Conservation (phyloP, 331 rosid genomes). For the Stylosanthes scabra region DNA sequence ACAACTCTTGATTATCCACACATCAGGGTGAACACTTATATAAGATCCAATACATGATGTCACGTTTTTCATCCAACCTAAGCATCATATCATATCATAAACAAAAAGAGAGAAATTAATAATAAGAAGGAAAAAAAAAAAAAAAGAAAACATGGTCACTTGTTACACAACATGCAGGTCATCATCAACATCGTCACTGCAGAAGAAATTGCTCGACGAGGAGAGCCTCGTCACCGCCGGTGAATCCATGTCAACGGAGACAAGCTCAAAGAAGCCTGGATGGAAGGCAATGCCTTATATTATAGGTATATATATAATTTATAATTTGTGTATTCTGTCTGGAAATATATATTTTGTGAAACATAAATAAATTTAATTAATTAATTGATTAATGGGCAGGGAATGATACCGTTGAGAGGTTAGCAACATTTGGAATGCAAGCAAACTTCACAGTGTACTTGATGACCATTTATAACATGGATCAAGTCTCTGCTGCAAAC, state of each 20-base stretch:
- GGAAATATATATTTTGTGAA: too few species aligned
- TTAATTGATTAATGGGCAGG: constrained; percentile 32
- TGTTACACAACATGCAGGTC: background rate
- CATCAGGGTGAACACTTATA: background rate
- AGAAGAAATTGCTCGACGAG: constrained; percentile 42
- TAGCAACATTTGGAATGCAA: constrained; percentile 54
- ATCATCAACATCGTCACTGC: constrained; percentile 21
- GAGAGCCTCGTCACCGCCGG: constrained; percentile 13
- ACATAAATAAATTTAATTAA: too few species aligned
- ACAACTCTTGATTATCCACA: too few species aligned
- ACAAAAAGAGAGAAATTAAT: background rate
- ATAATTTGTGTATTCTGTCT: too few species aligned
- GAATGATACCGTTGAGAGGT: constrained; percentile 52
- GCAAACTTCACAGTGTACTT: constrained; percentile 58
- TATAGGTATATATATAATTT: constrained; percentile 31
- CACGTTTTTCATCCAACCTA: background rate
- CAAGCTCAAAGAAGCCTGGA: constrained; percentile 38
- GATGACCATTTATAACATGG: constrained; percentile 59
- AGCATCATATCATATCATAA: background rate
- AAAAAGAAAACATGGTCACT: background rate
- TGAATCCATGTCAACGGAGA: background rate
- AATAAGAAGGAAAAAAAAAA: too few species aligned
- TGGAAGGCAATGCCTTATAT: constrained; percentile 63
- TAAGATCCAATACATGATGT: background rate
- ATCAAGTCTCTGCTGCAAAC: constrained; percentile 58